Evolutionary conservation across 768 basidiomycete genomes (phyloP).

Genomic region (Tephrocybe sp.): DNA sequence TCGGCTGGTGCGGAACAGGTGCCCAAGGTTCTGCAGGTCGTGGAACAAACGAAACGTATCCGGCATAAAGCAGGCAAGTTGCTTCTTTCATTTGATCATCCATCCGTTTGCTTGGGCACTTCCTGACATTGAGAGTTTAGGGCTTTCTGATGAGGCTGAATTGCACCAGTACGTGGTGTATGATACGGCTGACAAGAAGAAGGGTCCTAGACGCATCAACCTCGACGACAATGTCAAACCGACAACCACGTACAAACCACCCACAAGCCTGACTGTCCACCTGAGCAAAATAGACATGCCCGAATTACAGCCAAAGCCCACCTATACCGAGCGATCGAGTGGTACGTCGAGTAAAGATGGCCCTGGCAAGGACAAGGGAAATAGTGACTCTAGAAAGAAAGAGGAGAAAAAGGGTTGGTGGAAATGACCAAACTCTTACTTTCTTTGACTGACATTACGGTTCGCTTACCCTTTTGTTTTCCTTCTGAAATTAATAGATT

Average conservation of each 20-base stretch:
- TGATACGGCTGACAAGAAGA: conserved; percentile 46
- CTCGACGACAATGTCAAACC: conserved; percentile 52
- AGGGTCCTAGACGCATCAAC: conserved; percentile 66
- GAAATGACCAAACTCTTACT: conserved; percentile 14
- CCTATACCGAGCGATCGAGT: conserved; percentile 20
- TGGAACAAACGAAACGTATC: conserved; percentile 76
- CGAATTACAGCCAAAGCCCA: conserved; percentile 62
- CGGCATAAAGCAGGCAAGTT: conserved; percentile 67
- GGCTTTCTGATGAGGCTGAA: conserved; percentile 53
- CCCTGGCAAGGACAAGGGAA: conserved; percentile 18
- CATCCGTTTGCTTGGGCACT: background rate
- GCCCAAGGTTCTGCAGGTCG: conserved; percentile 76
- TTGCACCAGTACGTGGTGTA: conserved; percentile 77
- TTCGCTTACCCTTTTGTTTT: conserved; percentile 1
- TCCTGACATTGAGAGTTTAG: conserved; percentile 21
- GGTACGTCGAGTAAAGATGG: conserved; percentile 1
- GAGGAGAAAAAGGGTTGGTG: conserved; percentile 43
- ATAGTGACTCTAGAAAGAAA: conserved; percentile 29
- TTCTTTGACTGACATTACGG: conserved; percentile 7
- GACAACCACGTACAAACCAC: conserved; percentile 57
- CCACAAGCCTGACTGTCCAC: conserved; percentile 66
- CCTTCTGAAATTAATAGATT: conserved; percentile 5
- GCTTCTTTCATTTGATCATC: background rate
- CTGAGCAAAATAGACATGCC: conserved; percentile 88
- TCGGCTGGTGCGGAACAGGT: conserved; percentile 63